A percentile compares a stretch with the other conserved stretches of the same genome.
Evolutionary conservation across 2,329 filamentous ascomycete species (phyloP).

Genomic region (Paradendryphiella salina): DNA sequence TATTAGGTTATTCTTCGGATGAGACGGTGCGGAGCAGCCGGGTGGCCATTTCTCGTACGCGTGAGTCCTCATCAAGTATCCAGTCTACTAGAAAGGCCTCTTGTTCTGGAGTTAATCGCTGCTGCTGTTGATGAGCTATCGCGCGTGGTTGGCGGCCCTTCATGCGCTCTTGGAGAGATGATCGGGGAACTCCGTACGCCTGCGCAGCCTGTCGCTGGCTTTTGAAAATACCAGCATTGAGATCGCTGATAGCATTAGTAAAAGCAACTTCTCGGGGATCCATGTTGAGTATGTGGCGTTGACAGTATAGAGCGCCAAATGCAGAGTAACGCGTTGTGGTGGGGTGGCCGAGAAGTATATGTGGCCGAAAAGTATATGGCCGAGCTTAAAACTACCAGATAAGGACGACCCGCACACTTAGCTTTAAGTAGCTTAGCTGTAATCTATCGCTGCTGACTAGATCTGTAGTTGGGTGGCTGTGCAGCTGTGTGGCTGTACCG

Average conservation of each 20-base stretch:
- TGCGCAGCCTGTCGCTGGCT: not conserved
- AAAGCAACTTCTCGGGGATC: not conserved
- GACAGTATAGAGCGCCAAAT: no score
- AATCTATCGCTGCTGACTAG: conserved; percentile 14
- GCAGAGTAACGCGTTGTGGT: no score
- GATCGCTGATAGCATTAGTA: not conserved
- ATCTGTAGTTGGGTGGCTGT: conserved; percentile 8
- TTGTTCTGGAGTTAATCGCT: not conserved
- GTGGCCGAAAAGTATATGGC: no score
- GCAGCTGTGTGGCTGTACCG: not conserved
- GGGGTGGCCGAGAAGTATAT: no score
- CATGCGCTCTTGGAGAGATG: not conserved
- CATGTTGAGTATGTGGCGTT: not conserved
- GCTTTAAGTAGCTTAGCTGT: conserved; percentile 12
- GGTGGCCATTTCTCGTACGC: not conserved
- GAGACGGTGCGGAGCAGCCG: no score
- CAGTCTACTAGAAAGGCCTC: not conserved
- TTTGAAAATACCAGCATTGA: not conserved
- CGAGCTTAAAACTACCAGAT: conserved; percentile 19
- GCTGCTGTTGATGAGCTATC: not conserved
- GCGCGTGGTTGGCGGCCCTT: not conserved
- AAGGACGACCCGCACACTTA: conserved; percentile 10
- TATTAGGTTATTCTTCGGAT: no score
- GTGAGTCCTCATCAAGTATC: not conserved
- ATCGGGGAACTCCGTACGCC: not conserved